Base-by-base conservation (phyloP, 2,329 filamentous ascomycete genomes). In the Neophaeococcomyces mojaviensis region DNA sequence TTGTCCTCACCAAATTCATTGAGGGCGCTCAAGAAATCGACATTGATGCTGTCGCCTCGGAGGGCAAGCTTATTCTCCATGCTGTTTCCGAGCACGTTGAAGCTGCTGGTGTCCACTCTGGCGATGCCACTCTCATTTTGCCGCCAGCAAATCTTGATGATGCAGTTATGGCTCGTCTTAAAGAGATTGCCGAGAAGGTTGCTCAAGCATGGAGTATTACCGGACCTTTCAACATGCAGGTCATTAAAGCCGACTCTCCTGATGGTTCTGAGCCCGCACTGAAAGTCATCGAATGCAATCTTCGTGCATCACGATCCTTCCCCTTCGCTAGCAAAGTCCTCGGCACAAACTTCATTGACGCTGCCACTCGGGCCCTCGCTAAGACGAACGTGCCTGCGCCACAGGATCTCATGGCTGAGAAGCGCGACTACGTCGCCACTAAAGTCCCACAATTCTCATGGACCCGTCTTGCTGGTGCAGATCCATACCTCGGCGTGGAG, bases 141-240 rank as follows among this genome's bases (percentile, higher is more conserved):
- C 92, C 92, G 16, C 92, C 92, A 3, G 81, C 74, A 52, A 84
- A 78, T 63, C 80, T 97, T 19, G 86, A 94, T 54, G 73, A 84
- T 57, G 70, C 68, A 48, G 85, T 84, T 55, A 85, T 95, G 78
- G 79, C 78, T 55, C 87, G 92, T 50, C 79, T 95, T 62, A 97
- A 96, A 80, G 87, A 87, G 58, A 97, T 98, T 58, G 90, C 92
- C 13, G 70, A 89, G 68, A 97, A 95, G 78, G 89, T 98, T 43
- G 92, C 92, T 55, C 86, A 92, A 70, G 92, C 92, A 39, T 96
- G 90, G 88, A 88, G 78, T 62, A 97, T 97, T 66, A 97, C 88
- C 16, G 92, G 92, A 46, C 92, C 92, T 49, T 98, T 97, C 81
- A 98, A 98, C 78, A 97, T 98, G 90, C 92, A 98, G 65, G 94